A percentile compares a stretch with the other conserved stretches of the same genome.
phyloP scores from a whole-genome alignment of 2,329 filamentous ascomycete genomes.

The Myotisia sp. region DNA sequence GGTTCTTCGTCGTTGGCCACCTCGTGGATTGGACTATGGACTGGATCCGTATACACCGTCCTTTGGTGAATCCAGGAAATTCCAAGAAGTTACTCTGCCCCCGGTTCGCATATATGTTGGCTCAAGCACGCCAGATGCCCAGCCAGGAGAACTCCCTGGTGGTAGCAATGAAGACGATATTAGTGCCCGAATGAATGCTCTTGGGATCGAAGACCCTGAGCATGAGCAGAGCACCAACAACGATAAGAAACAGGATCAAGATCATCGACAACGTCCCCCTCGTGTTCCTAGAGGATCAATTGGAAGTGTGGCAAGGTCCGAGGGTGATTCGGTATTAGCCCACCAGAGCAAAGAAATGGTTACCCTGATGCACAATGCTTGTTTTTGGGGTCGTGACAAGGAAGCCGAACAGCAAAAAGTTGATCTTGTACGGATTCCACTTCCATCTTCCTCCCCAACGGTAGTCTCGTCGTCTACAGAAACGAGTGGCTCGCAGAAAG shows the following conservation, averaged over 20 bases:
- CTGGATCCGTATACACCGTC: not conserved
- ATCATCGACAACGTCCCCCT: not conserved
- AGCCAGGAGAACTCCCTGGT: not conserved
- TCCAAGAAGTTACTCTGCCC: not conserved
- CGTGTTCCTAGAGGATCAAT: conserved; percentile 5
- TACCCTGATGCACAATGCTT: conserved; percentile 28
- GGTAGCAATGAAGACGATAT: not conserved
- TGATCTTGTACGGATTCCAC: conserved; percentile 11
- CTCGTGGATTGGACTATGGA: conserved; percentile 25
- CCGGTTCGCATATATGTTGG: conserved; percentile 1
- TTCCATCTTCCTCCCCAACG: not conserved
- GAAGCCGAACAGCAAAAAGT: conserved; percentile 26
- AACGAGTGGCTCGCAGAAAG: too few species aligned
- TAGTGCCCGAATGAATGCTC: not conserved
- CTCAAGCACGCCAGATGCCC: not conserved
- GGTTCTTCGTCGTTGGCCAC: conserved; percentile 27
- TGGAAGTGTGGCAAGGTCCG: conserved; percentile 4
- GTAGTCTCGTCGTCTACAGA: not conserved
- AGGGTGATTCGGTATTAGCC: conserved; percentile 20
- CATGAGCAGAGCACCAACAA: not conserved
- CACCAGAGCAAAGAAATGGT: conserved; percentile 29
- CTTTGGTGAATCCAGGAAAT: conserved; percentile 1
- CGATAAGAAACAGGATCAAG: not conserved
- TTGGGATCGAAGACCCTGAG: not conserved
- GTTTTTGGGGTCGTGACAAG: conserved; percentile 31